Evolutionary conservation across 768 basidiomycete genomes (phyloP), one percentile per base, ranked within the genome.

Genomic region (Pleurotus salmoneostramineus): DNA sequence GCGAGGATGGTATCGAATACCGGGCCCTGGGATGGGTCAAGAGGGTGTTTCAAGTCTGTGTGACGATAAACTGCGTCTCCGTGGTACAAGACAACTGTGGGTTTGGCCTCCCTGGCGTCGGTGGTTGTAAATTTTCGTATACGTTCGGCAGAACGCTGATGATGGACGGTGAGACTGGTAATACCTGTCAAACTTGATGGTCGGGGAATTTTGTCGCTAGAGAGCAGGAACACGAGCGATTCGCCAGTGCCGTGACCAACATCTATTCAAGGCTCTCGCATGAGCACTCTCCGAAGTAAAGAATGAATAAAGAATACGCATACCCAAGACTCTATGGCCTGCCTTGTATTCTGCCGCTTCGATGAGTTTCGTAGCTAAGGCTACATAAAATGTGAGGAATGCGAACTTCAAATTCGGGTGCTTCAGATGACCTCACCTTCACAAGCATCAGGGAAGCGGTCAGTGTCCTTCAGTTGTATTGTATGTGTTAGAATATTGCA

Each of bases 161-260:
- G 71, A 61, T 89, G 87, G 1, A 67, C 59, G 11, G 64, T 48
- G 5, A 87, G 71, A 58, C 78, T 82, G 11, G 86, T 88, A 45
- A 89, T 82, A 12, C 86, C 88, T 2, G 74, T 76, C 6, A 88
- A 60, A 44, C 68, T 63, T 4, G 76, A 69, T 32, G 82, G 84
- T 7, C 74, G 75, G 2, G 81, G 78, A 21, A 83, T 68, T 0
- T 69, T 63, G 11, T 74, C 72, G 58, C 80, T 72, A 4, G 74
- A 72, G 31, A 85, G 72, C 14, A 85, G 77, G 36, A 87, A 64
- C 17, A 87, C 65, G 17, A 88, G 70, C 1, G 86, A 88, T 69
- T 87, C 86, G 44, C 88, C 87, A 27, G 80, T 84, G 43, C 85
- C 87, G 63, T 85, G 80, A 11, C 87, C 88, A 15, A 88, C 83